Conservation (phyloP, 192 early-diverging fungal genomes). For the Paraglomus brasilianum region DNA sequence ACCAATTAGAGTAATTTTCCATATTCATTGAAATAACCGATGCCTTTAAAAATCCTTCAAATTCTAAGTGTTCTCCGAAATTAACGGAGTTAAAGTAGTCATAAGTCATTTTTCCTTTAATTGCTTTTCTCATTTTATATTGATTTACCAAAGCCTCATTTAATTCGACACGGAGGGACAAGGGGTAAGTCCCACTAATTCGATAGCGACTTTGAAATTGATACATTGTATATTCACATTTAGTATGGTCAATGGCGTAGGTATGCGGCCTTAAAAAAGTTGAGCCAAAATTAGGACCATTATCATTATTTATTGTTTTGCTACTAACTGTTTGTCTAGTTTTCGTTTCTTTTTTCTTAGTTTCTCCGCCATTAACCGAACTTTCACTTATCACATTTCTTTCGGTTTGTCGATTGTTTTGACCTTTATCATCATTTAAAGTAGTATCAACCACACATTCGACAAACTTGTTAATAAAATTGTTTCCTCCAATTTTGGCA, state of each 20-base stretch:
- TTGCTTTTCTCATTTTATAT: not conserved
- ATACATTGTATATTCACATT: not conserved
- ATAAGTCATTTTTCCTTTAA: constrained; percentile 14
- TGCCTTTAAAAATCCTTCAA: not conserved
- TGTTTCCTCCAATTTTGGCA: not conserved
- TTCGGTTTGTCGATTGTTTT: not conserved
- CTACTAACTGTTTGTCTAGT: too few species aligned
- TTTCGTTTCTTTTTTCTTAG: too few species aligned
- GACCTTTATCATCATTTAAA: not conserved
- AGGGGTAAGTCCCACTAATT: not conserved
- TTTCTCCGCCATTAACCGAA: too few species aligned
- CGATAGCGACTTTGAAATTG: not conserved
- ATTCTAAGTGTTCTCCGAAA: not conserved
- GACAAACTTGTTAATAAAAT: too few species aligned
- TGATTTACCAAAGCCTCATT: not conserved
- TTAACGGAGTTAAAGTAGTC: not conserved
- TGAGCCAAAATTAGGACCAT: too few species aligned
- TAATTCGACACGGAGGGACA: constrained; percentile 4
- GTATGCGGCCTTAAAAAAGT: not conserved
- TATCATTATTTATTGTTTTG: too few species aligned
- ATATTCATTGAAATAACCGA: constrained; percentile 1
- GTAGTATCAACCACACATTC: not conserved
- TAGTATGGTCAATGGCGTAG: not conserved
- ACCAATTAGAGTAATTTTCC: not conserved
- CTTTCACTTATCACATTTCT: too few species aligned